Conservation (phyloP, 352 stramenopile species). For the Pythium rishiriense region DNA sequence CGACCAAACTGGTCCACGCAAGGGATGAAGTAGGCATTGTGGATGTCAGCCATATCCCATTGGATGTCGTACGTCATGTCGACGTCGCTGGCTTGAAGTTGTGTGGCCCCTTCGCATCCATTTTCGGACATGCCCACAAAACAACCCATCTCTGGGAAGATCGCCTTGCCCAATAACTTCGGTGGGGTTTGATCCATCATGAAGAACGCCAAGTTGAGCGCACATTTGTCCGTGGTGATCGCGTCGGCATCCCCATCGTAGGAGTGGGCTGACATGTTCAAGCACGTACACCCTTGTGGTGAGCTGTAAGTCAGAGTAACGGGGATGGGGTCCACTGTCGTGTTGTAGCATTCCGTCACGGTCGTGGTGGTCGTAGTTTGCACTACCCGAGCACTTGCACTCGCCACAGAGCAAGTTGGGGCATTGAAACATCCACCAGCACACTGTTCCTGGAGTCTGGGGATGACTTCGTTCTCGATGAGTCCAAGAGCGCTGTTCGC, state of each 20-base stretch:
- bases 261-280: background rate
- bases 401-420: background rate
- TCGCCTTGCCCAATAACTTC: background rate
- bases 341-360: constrained; percentile 5
- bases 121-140: background rate
- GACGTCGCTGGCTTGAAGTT: no score
- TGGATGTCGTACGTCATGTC: no score
- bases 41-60: constrained; percentile 7
- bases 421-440: constrained; percentile 12
- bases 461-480: constrained; percentile 11
- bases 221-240: constrained; percentile 9
- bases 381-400: background rate
- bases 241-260: constrained; percentile 11
- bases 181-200: constrained; percentile 8
- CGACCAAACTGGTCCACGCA: constrained; percentile 16
- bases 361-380: constrained; percentile 8
- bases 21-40: constrained; percentile 18
- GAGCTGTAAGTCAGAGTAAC: constrained; percentile 6
- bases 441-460: constrained; percentile 13
- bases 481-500: background rate
- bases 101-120: no score
- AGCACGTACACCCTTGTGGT: background rate
- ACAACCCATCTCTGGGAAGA: constrained; percentile 18
- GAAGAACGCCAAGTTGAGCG: constrained; percentile 10
- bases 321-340: background rate